Evolutionary conservation across 805 yeast genomes (phyloP).

Genomic region (Candida ponderosae): DNA sequence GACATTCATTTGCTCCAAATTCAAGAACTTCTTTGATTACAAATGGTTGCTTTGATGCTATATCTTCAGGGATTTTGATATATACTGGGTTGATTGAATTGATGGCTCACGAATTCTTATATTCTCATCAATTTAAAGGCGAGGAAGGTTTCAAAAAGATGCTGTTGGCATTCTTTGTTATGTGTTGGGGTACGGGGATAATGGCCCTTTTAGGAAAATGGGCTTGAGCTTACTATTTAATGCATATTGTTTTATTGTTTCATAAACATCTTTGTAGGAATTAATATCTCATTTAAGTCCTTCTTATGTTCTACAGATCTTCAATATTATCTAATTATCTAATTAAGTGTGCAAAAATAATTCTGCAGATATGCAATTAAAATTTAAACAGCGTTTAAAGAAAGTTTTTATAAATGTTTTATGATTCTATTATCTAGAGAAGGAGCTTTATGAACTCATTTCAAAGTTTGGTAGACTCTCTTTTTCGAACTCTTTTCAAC

Average conservation of each 20-base stretch:
- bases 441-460: conserved; percentile 2
- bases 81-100: conserved; percentile 75
- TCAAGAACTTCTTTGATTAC: conserved; percentile 53
- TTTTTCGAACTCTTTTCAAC: conserved; percentile 55
- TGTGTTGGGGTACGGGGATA: conserved; percentile 60
- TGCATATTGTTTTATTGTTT: conserved; percentile 13
- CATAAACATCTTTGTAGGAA: no score
- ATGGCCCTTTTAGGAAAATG: conserved; percentile 76
- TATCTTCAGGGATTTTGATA: conserved; percentile 70
- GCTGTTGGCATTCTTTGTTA: conserved; percentile 42
- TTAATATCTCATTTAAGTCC: background rate
- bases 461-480: conserved; percentile 60
- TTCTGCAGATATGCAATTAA: no score
- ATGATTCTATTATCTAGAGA: no score
- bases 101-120: conserved; percentile 70
- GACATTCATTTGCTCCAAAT: conserved; percentile 51
- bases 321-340: no score
- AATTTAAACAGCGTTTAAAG: no score
- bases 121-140: conserved; percentile 58
- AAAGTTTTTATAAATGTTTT: no score
- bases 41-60: conserved; percentile 66
- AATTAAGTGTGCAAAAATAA: no score
- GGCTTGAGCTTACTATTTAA: conserved; percentile 33
- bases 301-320: no score
- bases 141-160: conserved; percentile 41